Evolutionary conservation across 2,329 filamentous ascomycete genomes (phyloP), one percentile per base, ranked within the genome.

Genomic region (Nemania sp.): DNA sequence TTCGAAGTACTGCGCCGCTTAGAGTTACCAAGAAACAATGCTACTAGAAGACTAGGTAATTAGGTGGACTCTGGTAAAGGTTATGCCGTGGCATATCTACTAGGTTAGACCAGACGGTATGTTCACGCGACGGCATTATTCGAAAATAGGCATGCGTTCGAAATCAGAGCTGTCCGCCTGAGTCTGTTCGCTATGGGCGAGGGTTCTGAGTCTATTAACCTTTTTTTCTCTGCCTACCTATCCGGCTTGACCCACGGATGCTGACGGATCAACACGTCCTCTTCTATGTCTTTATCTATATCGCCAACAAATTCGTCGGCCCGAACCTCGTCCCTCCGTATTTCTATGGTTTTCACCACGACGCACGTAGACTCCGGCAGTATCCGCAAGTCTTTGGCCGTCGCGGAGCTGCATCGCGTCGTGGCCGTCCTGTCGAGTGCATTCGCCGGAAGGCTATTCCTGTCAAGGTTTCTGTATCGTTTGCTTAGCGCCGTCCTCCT

Each of bases 191-290:
- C 25, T 29, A 29, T 29, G 25, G 25, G 25, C 25, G 25, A 46
- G 11, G 20, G 42, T 46, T 11, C 18, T 17, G n/a, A 29, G 25
- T 29, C 13, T 15, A 18, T 18, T 18, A 20, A 37, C n/a, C 47
- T 6, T 49, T 7, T 34, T 2, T 21, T 42, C n/a, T n/a, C n/a
- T n/a, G n/a, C n/a, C n/a, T n/a, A n/a, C 29, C 49, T 54, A 49
- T 40, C 32, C 39, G 49, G 13, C 20, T 54, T 54, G 13, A 50
- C 56, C 60, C 60, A 62, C 20, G 60, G 56, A 9, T 62, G 56
- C 18, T 62, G 60, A 17, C 60, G 60, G 32, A 59, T 51, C 32
- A 55, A 32, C 5, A 62, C 56, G 13, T 56, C 59, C n/a, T 62
- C 52, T 15, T 48, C 60, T n/a, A 59, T 53, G 25, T 53, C 51